Base-by-base conservation (phyloP, 108 stramenopile species). In the Skeletonema costatum region DNA sequence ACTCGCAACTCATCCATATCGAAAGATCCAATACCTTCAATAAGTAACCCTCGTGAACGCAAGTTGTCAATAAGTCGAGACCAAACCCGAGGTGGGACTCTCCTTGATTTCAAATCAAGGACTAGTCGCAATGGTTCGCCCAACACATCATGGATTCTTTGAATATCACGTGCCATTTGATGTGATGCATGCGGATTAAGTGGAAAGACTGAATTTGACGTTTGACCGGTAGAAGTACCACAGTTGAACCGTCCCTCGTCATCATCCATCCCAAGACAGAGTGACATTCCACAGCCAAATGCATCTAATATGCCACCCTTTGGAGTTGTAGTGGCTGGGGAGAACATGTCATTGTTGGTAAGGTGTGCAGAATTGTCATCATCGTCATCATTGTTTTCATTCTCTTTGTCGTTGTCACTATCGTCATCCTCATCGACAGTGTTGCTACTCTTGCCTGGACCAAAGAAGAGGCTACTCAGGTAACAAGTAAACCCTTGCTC, bases 11-110 rank as follows among this genome's bases (percentile, higher is more conserved):
- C 86, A 60, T 84, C 83, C 50, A 86, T 66, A 64, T 86, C 87
- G 68, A 88, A 88, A 10, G 83, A 84, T 32, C 85, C 87, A 38
- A 88, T 74, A 8, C 87, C 85, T 30, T 86, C 85, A 17, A 88
- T 80, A n/a, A 77, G 41, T 16, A 88, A 38, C 14, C 83, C 85
- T 13, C 76, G 68, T 12, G 84, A 77, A 10, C 85, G 72, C 64
- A 87, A 53, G 31, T 48, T 69, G 42, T 85, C 81, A 25, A 89
- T 77, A 1, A 89, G 29, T 13, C 83, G 69, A 44, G 76, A 85
- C 88, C 88, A 89, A n/a, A 89, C 86, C 39, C 79, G 60, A 1
- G 83, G 73, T 9, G 88, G 88, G 30, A 89, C 81, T 30, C 79
- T 51, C 17, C 88, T 59, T 42, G 84, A 85, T 50, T 87, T 89